Conservation (phyloP, 2,329 filamentous ascomycete species). For the Monilinia fructigena region DNA sequence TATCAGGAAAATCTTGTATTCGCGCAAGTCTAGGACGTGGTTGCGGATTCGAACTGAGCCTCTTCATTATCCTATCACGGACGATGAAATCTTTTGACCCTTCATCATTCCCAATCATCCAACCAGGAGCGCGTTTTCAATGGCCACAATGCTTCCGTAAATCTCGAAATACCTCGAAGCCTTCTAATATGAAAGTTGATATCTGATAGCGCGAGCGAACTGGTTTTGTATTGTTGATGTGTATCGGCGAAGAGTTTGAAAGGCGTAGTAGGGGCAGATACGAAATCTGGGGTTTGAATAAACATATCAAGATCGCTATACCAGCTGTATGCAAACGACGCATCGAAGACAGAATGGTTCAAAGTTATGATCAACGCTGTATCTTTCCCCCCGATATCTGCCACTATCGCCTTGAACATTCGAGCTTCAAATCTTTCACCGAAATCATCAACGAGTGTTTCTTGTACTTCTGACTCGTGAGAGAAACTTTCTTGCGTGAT, state of each 20-base stretch:
- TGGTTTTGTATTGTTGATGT: background rate
- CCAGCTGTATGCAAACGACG: constrained; percentile 9
- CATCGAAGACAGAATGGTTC: constrained; percentile 9
- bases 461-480: background rate
- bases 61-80: background rate
- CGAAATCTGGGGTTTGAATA: background rate
- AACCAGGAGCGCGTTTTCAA: background rate
- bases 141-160: background rate
- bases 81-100: background rate
- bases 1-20: constrained; percentile 1
- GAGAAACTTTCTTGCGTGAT: background rate
- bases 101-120: constrained; percentile 2
- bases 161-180: constrained; percentile 5
- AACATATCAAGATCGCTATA: constrained; percentile 12
- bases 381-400: background rate
- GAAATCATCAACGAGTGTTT: background rate
- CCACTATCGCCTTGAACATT: background rate
- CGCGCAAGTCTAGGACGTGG: background rate
- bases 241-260: constrained; percentile 6
- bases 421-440: background rate
- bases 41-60: background rate
- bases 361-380: constrained; percentile 1
- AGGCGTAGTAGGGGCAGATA: background rate
- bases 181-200: constrained; percentile 8
- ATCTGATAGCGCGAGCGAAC: constrained; percentile 3